A percentile compares a stretch with the other conserved stretches of the same genome.
phyloP scores from a whole-genome alignment of 495 filamentous ascomycete species.

The Aspergillus affinis region DNA sequence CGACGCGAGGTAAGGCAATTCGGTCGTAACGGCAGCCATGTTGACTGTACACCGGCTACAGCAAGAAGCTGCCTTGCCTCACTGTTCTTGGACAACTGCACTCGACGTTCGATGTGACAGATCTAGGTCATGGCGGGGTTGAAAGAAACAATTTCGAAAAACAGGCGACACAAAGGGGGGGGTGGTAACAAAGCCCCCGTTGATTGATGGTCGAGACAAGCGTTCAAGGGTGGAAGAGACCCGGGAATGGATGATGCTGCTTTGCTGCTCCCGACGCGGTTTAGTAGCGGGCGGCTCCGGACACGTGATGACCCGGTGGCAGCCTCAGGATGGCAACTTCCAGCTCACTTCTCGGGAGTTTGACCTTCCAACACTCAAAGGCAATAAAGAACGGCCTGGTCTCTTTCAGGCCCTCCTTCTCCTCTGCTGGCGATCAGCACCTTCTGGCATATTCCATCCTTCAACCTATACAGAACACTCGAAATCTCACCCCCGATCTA shows the following conservation, averaged over 20 bases:
- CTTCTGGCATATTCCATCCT: neutral
- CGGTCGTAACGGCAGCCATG: constrained; percentile 76
- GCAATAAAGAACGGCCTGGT: neutral
- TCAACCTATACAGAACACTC: neutral
- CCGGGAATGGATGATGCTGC: constrained; percentile 13
- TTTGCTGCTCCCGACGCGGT: constrained; percentile 18
- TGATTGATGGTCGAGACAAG: neutral
- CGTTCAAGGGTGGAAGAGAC: constrained; percentile 22
- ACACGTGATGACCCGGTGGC: constrained; percentile 4
- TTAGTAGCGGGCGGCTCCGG: constrained; percentile 6
- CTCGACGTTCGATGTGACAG: constrained; percentile 3
- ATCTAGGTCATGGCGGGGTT: constrained; percentile 15
- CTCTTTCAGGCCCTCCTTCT: neutral
- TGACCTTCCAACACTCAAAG: neutral
- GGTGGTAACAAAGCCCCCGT: constrained; percentile 11
- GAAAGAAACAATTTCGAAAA: constrained; percentile 3
- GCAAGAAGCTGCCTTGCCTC: constrained; percentile 19
- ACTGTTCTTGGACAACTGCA: constrained; percentile 15
- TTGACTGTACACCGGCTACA: constrained; percentile 28
- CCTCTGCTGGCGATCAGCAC: neutral
- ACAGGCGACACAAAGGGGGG: constrained; percentile 5
- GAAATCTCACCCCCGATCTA: neutral
- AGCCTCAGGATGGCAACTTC: neutral
- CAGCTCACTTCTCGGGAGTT: neutral
- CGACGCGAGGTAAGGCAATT: constrained; percentile 71